Conservation (phyloP, 768 basidiomycete species). For the Boletus huronensis region DNA sequence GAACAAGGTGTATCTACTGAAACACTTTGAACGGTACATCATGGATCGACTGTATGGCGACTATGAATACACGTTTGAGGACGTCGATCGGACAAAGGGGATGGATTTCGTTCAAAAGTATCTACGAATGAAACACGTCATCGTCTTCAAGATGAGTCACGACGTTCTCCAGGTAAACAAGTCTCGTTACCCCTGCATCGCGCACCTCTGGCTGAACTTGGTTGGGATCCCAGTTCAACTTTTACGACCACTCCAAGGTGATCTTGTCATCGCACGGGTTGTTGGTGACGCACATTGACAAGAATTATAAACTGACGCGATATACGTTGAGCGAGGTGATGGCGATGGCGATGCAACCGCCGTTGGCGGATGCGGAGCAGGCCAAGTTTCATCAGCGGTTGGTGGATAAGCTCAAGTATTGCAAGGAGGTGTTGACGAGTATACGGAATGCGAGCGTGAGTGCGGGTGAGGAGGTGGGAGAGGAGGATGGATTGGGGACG, state of each 20-base stretch:
- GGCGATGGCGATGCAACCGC: slow-evolving; percentile 44
- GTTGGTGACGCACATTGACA: slow-evolving; percentile 87
- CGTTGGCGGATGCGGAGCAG: slow-evolving; percentile 46
- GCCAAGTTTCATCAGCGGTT: slow-evolving; percentile 61
- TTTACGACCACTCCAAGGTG: slow-evolving; percentile 95
- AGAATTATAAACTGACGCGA: slow-evolving; percentile 73
- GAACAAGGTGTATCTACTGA: slow-evolving; percentile 87
- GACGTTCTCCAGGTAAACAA: slow-evolving; percentile 95
- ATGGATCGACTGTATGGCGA: slow-evolving; percentile 85
- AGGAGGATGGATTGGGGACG: slow-evolving; percentile 23
- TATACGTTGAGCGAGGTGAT: slow-evolving; percentile 73
- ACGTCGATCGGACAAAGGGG: slow-evolving; percentile 62
- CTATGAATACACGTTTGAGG: slow-evolving; percentile 78
- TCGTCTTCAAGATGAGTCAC: slow-evolving; percentile 94
- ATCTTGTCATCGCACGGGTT: slow-evolving; percentile 81
- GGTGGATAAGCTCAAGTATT: slow-evolving; percentile 73
- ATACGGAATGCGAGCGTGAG: slow-evolving; percentile 57
- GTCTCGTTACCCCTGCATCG: too few relatives aligned
- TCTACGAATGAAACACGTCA: slow-evolving; percentile 93
- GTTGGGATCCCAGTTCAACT: slow-evolving; percentile 99
- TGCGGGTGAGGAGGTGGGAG: neutral
- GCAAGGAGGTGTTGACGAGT: slow-evolving; percentile 76
- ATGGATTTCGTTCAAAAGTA: slow-evolving; percentile 98
- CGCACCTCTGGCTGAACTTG: too few relatives aligned
- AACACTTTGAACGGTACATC: slow-evolving; percentile 94